Percentiles rank a stretch among this genome's conserved stretches.
Evolutionary conservation across 805 yeast genomes (phyloP).

Genomic region (Brettanomyces naardenensis): DNA sequence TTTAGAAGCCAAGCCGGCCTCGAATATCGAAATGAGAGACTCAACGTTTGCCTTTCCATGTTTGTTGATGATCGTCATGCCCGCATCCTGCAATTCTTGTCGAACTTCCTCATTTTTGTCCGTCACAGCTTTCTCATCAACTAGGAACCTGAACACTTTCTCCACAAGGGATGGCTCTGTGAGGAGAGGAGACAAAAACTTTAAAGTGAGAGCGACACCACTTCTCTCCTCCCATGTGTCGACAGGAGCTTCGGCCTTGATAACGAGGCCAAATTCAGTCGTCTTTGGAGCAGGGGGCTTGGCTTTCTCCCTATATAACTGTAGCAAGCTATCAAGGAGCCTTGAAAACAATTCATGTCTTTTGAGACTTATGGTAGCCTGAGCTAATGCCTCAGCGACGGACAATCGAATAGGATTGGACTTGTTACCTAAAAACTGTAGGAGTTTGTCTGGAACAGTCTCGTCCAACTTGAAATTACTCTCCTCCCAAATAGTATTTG

Average conservation of each 20-base stretch:
- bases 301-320: conserved; percentile 49
- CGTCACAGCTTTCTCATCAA: conserved; percentile 55
- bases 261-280: conserved; percentile 75
- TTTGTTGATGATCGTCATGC: conserved; percentile 56
- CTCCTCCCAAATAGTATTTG: conserved; percentile 81
- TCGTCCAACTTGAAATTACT: conserved; percentile 42
- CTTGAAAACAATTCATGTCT: conserved; percentile 19
- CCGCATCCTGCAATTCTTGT: conserved; percentile 85
- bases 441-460: conserved; percentile 38
- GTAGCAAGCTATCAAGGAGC: conserved; percentile 39
- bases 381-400: conserved; percentile 60
- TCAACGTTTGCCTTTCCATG: conserved; percentile 70
- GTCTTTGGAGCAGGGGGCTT: conserved; percentile 69
- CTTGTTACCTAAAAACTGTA: conserved; percentile 39
- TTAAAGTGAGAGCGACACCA: conserved; percentile 67
- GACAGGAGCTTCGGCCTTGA: conserved; percentile 50
- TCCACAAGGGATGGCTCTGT: conserved; percentile 36
- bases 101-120: conserved; percentile 69
- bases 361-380: conserved; percentile 35
- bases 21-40: conserved; percentile 73
- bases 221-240: conserved; percentile 85
- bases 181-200: conserved; percentile 44
- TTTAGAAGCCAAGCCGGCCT: conserved; percentile 47
- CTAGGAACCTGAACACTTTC: conserved; percentile 50
- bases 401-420: conserved; percentile 69